Base-by-base conservation (phyloP, 2,329 filamentous ascomycete species). In the Periconia macrospinosa region DNA sequence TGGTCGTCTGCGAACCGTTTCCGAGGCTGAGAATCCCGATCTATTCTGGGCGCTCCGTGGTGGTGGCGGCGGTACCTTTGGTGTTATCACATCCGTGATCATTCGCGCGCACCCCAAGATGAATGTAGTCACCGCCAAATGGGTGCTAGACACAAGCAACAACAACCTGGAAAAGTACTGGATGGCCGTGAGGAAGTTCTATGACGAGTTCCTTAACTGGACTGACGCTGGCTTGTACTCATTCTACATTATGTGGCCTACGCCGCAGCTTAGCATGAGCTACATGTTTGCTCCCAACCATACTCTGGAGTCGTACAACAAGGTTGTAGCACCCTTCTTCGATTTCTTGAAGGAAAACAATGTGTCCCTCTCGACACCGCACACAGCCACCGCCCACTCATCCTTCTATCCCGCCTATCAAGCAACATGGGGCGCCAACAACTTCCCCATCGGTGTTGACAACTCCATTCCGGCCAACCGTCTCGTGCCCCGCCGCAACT, bases 41-140 rank as follows among this genome's bases (percentile, higher is more conserved):
- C 45, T 64, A 2, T 68, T 63, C 53, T 68, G 64, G 64, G 64
- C 63, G 1, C 50, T 67, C 2, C 49, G 61, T 37, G 61, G 64
- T 11, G 64, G 62, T 19, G 64, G 64, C 2, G 58, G 61, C 1
- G 57, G 56, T 1, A 68, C 60, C 0, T 67, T 58, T 33, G 63
- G 55, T 9, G 50, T 60, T 3, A 55, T 63, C 0, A 52, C 52
- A 2, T 63, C 60, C 1, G 58, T 58, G 27, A 58, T 64, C 17
- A 45, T 67, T 17, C 47, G 52, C 5, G 60, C 56, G 8, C 59
- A 62, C n/a, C 66, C 67, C 1, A 67, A 63, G 30, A 27, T 57
- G 14, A 55, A 59, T 8, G 63, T 58, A 2, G 60, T 65, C 14
- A 55, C 54, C 0, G 63, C 69, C 1, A 70, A 60, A 60, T 63